Base-by-base conservation (phyloP, 768 basidiomycete species). In the Gloeopeniophorella convolvens region DNA sequence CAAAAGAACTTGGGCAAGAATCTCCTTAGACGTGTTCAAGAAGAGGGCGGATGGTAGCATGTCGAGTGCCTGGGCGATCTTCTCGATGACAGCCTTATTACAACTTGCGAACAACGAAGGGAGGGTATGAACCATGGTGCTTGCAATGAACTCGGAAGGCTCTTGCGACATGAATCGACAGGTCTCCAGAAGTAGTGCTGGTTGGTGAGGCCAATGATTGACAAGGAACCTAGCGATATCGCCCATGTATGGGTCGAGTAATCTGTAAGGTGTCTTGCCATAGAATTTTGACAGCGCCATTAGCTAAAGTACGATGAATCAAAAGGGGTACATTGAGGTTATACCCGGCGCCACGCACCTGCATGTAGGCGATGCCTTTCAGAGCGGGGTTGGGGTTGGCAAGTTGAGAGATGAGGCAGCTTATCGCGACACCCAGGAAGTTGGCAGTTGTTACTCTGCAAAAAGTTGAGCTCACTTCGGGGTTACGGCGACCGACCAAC, bases 211-310 rank as follows among this genome's bases (percentile, higher is more conserved):
- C 47, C 85, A 72, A 16, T 77, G 76, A 16, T 71, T 68, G 20
- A 86, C 72, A 24, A 90, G 70, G 53, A 80, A 81, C 1, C 81
- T 76, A 1, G 83, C 79, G 33, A 94, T 73, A 30, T 76, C 70
- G 26, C 79, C 72, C 51, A 90, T 70, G 63, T 84, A 83, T 1
- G 89, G 90, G 6, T 77, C 74, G 12, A 89, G 62, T 36, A 93
- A 71, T 12, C 73, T 72, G 60, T 89, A 88, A 0, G 80, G 75
- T 0, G 71, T 66, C 61, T 85, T 85, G 27, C 77, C 72, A 56
- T 80, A 74, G 45, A 73, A 63, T 46, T 75, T 80, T 20, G 81
- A 73, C 15, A 89, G 60, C 0, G 71, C 70, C 12, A 75, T 63
- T 21, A 91, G 71, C 88, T 92, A 52, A 16, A 13, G 33, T 32